These are phyloP conservation scores for Ormosia emarginata DNA, from an alignment of 306 rosid genomes.

Conservation along the genomic window DNA sequence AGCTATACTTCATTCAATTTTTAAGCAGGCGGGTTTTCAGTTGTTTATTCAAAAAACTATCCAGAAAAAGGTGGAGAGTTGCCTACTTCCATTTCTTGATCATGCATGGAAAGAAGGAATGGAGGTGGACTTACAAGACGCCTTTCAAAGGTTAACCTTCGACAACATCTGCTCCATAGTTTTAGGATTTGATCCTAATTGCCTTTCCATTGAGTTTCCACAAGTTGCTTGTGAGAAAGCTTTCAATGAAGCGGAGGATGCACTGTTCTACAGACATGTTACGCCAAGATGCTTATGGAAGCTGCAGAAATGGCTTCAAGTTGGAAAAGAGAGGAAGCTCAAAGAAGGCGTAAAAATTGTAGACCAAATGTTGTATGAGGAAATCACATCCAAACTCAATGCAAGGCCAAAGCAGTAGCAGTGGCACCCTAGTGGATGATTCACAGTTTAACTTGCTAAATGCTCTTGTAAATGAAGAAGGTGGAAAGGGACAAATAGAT, in stretches of 20 bases:
- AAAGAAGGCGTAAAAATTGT: background rate
- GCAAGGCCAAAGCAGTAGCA: background rate
- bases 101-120: background rate
- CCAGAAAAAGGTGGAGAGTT: background rate
- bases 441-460: background rate
- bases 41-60: background rate
- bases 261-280: background rate
- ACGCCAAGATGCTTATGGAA: background rate
- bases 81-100: constrained; percentile 8
- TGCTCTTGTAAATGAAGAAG: background rate
- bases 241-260: background rate
- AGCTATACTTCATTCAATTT: background rate
- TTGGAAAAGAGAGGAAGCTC: background rate
- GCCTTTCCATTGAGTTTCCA: background rate
- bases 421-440: background rate
- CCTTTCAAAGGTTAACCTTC: constrained; percentile 11
- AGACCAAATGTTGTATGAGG: background rate
- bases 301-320: constrained; percentile 1
- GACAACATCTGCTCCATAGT: background rate
- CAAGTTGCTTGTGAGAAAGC: background rate
- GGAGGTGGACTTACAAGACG: constrained; percentile 6
- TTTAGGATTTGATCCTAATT: constrained; percentile 8
- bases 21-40: background rate
- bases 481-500: background rate
- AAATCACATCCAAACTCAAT: background rate